phyloP scores from a whole-genome alignment of 2,329 filamentous ascomycete species.

The Colletotrichum sp. region DNA sequence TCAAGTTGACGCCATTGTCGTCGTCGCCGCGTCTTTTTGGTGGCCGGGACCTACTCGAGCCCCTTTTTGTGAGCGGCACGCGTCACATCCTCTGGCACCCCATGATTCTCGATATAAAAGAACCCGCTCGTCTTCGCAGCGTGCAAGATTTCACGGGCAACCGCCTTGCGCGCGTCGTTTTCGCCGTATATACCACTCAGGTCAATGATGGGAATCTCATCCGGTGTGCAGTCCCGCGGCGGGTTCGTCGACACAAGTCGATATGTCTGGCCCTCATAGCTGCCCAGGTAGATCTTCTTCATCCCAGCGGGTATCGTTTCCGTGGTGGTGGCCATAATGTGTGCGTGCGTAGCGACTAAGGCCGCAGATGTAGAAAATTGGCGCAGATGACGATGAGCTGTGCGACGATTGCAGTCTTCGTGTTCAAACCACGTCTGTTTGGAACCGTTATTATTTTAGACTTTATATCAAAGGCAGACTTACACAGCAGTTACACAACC shows the following conservation, averaged over 20 bases:
- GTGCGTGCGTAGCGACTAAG: neutral
- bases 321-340: neutral
- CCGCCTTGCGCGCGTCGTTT: constrained; percentile 35
- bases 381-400: neutral
- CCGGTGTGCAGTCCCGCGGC: constrained; percentile 41
- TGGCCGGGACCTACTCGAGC: constrained; percentile 24
- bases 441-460: neutral
- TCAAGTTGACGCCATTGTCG: neutral
- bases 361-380: neutral
- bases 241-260: constrained; percentile 24
- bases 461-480: neutral
- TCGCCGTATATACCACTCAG: constrained; percentile 40
- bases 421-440: neutral
- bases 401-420: neutral
- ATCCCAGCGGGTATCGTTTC: neutral
- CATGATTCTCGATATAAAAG: constrained; percentile 53
- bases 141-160: constrained; percentile 41
- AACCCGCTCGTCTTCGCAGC: constrained; percentile 50
- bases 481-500: neutral
- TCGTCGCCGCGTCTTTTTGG: neutral
- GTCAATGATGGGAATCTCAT: constrained; percentile 53
- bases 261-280: constrained; percentile 12
- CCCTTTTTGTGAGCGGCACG: constrained; percentile 21
- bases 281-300: constrained; percentile 2
- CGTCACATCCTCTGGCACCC: constrained; percentile 38